Evolutionary conservation across 2,329 filamentous ascomycete genomes (phyloP).

Genomic region (Colletotrichum camelliae): DNA sequence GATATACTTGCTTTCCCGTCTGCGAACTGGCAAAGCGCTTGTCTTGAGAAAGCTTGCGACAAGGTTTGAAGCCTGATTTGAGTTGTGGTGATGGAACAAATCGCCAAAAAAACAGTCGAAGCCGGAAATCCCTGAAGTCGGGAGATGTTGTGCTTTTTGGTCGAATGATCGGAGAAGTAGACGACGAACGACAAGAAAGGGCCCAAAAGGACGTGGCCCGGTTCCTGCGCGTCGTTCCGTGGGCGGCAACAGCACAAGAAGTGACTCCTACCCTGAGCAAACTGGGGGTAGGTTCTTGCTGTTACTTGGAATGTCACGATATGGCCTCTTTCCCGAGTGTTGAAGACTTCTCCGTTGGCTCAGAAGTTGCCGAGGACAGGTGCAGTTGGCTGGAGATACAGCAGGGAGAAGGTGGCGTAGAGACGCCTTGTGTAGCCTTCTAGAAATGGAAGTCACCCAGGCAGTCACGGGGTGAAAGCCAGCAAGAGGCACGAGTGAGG

Average conservation of each 20-base stretch:
- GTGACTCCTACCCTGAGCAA: background rate
- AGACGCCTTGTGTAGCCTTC: background rate
- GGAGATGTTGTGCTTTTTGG: background rate
- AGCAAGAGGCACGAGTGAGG: background rate
- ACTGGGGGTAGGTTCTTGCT: background rate
- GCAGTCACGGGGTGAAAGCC: background rate
- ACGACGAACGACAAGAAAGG: background rate
- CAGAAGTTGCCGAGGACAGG: background rate
- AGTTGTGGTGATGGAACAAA: too few relatives aligned
- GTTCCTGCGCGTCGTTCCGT: background rate
- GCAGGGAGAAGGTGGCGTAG: background rate
- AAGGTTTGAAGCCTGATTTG: background rate
- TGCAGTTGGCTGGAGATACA: background rate
- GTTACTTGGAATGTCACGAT: background rate
- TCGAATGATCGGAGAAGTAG: background rate
- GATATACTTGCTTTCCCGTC: background rate
- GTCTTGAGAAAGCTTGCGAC: background rate
- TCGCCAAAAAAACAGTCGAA: background rate
- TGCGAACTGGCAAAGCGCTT: background rate
- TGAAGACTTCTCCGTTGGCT: background rate
- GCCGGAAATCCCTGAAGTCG: background rate
- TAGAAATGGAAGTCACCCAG: background rate
- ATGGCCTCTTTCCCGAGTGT: background rate
- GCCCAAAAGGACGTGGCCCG: background rate
- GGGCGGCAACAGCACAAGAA: background rate